Conservation (phyloP, 2,329 filamentous ascomycete genomes). For the Hypoxylon sp. region DNA sequence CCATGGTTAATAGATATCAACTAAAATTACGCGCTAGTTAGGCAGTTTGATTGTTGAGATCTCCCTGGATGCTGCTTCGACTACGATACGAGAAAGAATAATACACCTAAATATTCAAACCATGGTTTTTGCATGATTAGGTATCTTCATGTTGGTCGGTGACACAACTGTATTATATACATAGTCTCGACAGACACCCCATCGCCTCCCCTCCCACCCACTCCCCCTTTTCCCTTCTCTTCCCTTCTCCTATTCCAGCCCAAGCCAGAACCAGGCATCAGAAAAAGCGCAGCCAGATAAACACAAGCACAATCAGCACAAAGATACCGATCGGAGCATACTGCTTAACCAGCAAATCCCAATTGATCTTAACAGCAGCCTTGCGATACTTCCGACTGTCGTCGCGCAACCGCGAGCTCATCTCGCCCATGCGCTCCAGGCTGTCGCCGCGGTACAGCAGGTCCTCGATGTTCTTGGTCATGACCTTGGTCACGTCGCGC, state of each 20-base stretch:
- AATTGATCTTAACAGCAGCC: conserved; percentile 96
- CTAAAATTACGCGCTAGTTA: conserved; percentile 14
- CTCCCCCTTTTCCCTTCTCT: conserved; percentile 3
- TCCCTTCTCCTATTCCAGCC: not conserved
- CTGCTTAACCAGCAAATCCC: conserved; percentile 96
- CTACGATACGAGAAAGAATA: conserved; percentile 17
- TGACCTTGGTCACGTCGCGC: conserved; percentile 97
- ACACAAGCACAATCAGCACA: conserved; percentile 84
- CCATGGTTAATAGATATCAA: conserved; percentile 19
- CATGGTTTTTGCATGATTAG: conserved; percentile 6
- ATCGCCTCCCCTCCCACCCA: not conserved
- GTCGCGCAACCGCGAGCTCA: conserved; percentile 87
- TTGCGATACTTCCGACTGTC: conserved; percentile 95
- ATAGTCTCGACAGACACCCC: conserved; percentile 9
- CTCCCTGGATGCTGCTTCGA: conserved; percentile 1
- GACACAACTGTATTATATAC: conserved; percentile 29
- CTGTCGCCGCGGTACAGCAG: conserved; percentile 94
- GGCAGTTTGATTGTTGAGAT: not conserved
- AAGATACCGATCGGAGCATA: conserved; percentile 92
- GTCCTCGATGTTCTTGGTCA: conserved; percentile 99
- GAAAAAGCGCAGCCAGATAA: conserved; percentile 95
- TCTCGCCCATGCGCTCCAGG: conserved; percentile 96
- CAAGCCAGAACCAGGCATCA: conserved; percentile 57
- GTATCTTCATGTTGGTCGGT: conserved; percentile 15
- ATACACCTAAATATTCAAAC: conserved; percentile 19